Conservation (phyloP, 495 filamentous ascomycete species). For the Penicillium ucsense region DNA sequence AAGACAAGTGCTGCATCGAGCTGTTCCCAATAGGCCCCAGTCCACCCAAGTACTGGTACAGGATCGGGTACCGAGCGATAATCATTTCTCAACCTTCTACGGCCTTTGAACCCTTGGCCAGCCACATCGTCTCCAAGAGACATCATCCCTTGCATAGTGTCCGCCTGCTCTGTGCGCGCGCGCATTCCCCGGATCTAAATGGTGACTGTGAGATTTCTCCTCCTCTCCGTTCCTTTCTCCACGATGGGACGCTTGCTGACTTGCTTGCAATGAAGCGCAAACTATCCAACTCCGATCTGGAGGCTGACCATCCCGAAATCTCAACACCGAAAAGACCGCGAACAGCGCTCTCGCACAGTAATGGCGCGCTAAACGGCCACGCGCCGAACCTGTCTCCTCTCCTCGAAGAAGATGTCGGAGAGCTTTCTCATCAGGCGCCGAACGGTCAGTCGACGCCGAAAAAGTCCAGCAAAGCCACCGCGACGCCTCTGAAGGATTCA, state of each 20-base stretch:
- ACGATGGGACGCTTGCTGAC: constrained; percentile 10
- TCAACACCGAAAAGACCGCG: constrained; percentile 35
- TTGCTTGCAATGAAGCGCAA: constrained; percentile 34
- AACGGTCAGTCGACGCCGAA: constrained; percentile 28
- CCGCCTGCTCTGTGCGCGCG: constrained; percentile 3
- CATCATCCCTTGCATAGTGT: constrained; percentile 19
- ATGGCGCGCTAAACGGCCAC: constrained; percentile 21
- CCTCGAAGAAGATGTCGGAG: constrained; percentile 16
- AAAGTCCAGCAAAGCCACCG: constrained; percentile 23
- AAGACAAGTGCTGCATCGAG: too few species aligned
- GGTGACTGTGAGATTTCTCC: constrained; percentile 25
- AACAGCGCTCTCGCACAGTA: constrained; percentile 15
- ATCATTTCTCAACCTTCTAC: too few species aligned
- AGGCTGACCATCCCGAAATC: constrained; percentile 26
- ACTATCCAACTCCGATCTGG: constrained; percentile 30
- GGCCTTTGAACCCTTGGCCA: neutral
- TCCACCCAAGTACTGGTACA: too few species aligned
- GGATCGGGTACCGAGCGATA: too few species aligned
- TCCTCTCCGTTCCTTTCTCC: constrained; percentile 7
- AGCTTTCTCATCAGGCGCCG: constrained; percentile 18
- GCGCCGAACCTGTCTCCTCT: constrained; percentile 8
- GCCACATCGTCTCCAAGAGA: constrained; percentile 2
- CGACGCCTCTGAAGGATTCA: constrained; percentile 30
- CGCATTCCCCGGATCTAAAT: constrained; percentile 28
- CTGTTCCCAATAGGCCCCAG: too few species aligned